Conservation (phyloP, 139 green algal species). For the Chlorella sp. region DNA sequence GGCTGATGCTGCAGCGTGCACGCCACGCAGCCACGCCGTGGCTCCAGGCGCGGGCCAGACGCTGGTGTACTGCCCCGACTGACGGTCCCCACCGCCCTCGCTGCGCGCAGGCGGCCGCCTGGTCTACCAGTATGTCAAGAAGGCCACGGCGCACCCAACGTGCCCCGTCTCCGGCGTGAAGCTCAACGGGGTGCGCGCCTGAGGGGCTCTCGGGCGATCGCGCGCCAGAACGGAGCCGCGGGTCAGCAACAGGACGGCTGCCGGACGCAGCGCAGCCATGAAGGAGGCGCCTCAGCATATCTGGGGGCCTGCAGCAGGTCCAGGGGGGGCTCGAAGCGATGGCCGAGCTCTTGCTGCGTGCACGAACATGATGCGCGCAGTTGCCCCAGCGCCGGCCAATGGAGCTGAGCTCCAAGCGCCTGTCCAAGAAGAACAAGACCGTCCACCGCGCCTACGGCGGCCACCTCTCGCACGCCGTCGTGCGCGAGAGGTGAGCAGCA, state of each 20-base stretch:
- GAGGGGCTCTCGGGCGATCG: too few species aligned
- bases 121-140: conserved; percentile 87
- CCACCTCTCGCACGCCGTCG: conserved; percentile 73
- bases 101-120: conserved; percentile 76
- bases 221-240: too few species aligned
- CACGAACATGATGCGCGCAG: conserved; percentile 37
- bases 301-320: too few species aligned
- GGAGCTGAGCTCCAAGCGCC: conserved; percentile 59
- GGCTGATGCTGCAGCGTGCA: not conserved
- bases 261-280: too few species aligned
- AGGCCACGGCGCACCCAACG: conserved; percentile 70
- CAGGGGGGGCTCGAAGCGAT: too few species aligned
- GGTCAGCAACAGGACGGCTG: too few species aligned
- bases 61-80: not conserved
- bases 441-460: conserved; percentile 93
- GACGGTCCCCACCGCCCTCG: not conserved
- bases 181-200: conserved; percentile 75
- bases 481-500: conserved; percentile 65
- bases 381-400: conserved; percentile 51
- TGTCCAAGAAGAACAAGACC: conserved; percentile 91
- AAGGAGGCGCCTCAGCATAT: too few species aligned
- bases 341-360: too few species aligned
- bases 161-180: conserved; percentile 71
- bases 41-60: not conserved
- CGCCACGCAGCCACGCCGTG: not conserved